Evolutionary conservation across 140 eudicot species (phyloP), one percentile per base, ranked within the genome.

Genomic region (Flaveria floridana): DNA sequence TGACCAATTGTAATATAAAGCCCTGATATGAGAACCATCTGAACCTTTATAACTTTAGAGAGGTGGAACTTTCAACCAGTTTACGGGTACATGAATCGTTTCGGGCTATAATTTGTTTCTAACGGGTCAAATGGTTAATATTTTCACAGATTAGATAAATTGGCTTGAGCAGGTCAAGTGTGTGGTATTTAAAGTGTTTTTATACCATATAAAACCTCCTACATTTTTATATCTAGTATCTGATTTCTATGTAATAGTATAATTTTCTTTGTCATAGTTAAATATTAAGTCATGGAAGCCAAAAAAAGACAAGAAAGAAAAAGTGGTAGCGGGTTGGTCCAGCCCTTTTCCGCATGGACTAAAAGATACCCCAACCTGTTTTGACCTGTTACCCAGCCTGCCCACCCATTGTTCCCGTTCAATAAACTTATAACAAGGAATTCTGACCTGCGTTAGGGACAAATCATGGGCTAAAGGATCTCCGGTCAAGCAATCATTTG

Each of bases 401-500:
- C 30, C 28, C 15, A 0, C 23, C 55, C 37, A 28, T 39, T 39
- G 7, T 10, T 11, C 26, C 52, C 30, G 64, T 47, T 52, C 10
- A 44, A n/a, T 48, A 28, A 39, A 39, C 39, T 61, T 44, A 68
- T 23, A 51, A 42, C 7, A 13, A 37, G 14, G 61, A 18, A 75
- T 53, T 25, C 46, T 73, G 73, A 95, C 99, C 97, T 95, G 99
- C 76, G 82, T 87, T 79, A 91, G 84, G 79, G 99, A 91, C 77
- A 95, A 75, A 68, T 95, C 97, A 71, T 86, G 97, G 69, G 85
- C 87, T 78, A 78, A 68, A 53, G 99, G 99, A 83, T 95, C 97
- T 62, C 99, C 99, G 68, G 97, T 91, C 85, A 95, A 85, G 87
- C 95, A 91, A 83, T 95, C 99, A 83, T 91, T 95, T 64, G 85